These are phyloP conservation scores for Entomortierella lignicola DNA, from an alignment of 192 early-diverging fungal genomes.

Conservation along the genomic window DNA sequence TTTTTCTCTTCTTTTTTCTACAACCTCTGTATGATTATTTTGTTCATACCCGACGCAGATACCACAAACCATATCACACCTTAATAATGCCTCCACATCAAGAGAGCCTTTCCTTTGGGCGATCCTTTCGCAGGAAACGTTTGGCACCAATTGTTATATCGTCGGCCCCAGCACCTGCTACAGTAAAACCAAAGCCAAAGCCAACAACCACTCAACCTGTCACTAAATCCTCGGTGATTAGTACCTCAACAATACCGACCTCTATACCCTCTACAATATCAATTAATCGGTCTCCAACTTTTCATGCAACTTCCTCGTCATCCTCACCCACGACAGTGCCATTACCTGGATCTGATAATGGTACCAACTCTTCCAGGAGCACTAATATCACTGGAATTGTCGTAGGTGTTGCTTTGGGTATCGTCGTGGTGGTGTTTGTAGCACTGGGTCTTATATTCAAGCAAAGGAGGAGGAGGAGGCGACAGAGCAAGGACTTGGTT, in stretches of 20 bases:
- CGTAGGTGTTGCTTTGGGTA: slow-evolving; percentile 3
- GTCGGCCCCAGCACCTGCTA: neutral
- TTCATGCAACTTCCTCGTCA: neutral
- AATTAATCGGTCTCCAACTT: neutral
- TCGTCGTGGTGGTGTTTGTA: neutral
- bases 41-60: neutral
- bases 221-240: neutral
- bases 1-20: neutral
- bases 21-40: neutral
- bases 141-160: neutral
- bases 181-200: neutral
- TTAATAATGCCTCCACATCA: neutral
- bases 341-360: neutral
- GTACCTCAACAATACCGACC: neutral
- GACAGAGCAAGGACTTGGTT: neutral
- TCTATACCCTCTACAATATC: neutral
- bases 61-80: neutral
- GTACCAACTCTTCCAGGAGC: neutral
- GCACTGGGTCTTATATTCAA: neutral
- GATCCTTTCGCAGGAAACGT: neutral
- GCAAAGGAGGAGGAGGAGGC: neutral
- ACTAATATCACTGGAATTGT: neutral
- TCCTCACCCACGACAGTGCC: neutral
- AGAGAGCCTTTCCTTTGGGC: neutral
- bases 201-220: neutral